Evolutionary conservation across 1,284 basidiomycete species (phyloP).

Genomic region (Xerocomus nothofagi): DNA sequence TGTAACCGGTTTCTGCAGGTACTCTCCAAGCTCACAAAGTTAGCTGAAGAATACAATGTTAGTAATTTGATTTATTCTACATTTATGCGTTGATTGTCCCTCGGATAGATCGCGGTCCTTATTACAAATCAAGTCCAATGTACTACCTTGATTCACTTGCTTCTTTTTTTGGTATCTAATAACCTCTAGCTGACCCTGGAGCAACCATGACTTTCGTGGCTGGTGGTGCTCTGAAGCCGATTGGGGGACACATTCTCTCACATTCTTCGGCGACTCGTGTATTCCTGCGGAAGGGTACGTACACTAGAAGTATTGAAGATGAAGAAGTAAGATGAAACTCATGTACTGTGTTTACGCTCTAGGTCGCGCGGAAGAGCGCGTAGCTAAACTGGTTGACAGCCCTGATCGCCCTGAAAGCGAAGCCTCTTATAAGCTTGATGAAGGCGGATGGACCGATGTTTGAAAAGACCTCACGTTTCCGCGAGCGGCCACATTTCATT

Average conservation of each 20-base stretch:
- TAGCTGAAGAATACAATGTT: conserved; percentile 90
- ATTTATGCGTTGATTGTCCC: conserved; percentile 23
- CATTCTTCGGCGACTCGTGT: conserved; percentile 85
- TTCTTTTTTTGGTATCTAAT: conserved; percentile 5
- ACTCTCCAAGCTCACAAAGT: conserved; percentile 85
- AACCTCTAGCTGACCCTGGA: conserved; percentile 77
- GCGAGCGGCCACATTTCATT: neutral
- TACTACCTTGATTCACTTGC: conserved; percentile 27
- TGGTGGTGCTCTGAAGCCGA: conserved; percentile 82
- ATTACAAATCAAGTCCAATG: conserved; percentile 93
- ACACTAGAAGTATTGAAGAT: conserved; percentile 4
- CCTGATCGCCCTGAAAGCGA: conserved; percentile 91
- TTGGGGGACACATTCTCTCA: conserved; percentile 85
- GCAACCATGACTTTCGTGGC: conserved; percentile 94
- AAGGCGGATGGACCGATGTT: conserved; percentile 82
- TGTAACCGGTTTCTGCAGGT: conserved; percentile 48
- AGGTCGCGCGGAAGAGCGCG: conserved; percentile 92
- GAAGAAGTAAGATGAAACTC: neutral
- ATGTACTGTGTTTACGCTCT: conserved; percentile 3
- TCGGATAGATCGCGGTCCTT: conserved; percentile 72
- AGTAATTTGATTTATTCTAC: conserved; percentile 4
- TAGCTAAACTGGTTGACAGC: conserved; percentile 93
- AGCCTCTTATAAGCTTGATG: conserved; percentile 87
- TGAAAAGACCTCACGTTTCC: conserved; percentile 31
- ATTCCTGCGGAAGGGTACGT: conserved; percentile 83